Evolutionary conservation across 1,284 basidiomycete species (phyloP).

Genomic region (Cryptococcus depauperatus): DNA sequence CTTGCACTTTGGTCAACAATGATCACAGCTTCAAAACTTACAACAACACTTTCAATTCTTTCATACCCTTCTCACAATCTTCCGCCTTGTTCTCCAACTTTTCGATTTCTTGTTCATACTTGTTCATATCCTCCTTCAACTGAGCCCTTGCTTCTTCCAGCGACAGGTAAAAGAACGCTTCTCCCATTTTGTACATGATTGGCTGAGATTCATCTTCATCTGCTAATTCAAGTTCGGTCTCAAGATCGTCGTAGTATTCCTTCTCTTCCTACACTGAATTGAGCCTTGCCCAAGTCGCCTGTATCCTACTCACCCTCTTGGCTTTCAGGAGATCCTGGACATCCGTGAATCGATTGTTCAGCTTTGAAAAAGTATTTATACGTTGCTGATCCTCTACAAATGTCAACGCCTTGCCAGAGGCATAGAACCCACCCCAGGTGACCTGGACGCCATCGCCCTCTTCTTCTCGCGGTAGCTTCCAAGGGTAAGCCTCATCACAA

Average conservation of each 20-base stretch:
- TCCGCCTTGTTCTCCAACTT: constrained; percentile 54
- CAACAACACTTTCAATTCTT: constrained; percentile 72
- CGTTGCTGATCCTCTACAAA: constrained; percentile 76
- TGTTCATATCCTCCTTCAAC: constrained; percentile 61
- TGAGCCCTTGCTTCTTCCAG: constrained; percentile 63
- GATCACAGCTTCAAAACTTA: constrained; percentile 17
- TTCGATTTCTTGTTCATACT: constrained; percentile 56
- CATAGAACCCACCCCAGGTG: constrained; percentile 65
- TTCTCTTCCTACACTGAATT: constrained; percentile 69
- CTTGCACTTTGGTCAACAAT: constrained; percentile 12
- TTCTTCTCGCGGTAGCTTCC: constrained; percentile 55
- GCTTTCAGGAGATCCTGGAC: constrained; percentile 64
- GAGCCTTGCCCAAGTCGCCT: background rate
- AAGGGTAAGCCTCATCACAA: constrained; percentile 2
- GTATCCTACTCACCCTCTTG: constrained; percentile 63
- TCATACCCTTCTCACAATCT: constrained; percentile 77
- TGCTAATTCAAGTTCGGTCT: constrained; percentile 77
- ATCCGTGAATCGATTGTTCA: constrained; percentile 68
- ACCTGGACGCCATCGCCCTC: constrained; percentile 76
- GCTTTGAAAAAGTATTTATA: constrained; percentile 87
- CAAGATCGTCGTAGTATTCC: constrained; percentile 81
- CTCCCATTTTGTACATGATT: constrained; percentile 83
- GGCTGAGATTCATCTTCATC: constrained; percentile 74
- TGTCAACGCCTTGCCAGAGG: background rate
- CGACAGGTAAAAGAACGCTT: constrained; percentile 75